These are phyloP conservation scores for Odontarrhena argentea DNA, from an alignment of 345 rosid genomes.

Conservation along the genomic window DNA sequence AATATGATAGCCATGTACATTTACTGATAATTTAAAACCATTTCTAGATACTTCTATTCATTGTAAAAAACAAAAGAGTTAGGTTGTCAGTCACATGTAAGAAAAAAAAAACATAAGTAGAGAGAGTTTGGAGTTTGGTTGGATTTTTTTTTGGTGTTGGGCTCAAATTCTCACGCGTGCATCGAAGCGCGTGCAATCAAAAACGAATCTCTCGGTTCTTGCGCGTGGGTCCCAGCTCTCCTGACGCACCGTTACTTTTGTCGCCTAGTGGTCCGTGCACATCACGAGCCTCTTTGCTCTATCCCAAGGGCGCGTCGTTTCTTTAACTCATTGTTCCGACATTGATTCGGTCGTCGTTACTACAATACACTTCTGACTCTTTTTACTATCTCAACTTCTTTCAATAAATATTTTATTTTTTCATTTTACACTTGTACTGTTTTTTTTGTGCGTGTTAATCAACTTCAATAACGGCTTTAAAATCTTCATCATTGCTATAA, in stretches of 20 bases:
- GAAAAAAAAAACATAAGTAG: slow-evolving; percentile 29
- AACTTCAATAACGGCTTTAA: too few relatives aligned
- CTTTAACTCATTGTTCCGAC: slow-evolving; percentile 34
- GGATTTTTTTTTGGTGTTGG: slow-evolving; percentile 4
- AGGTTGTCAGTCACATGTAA: slow-evolving; percentile 41
- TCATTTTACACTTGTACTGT: background rate
- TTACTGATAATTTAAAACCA: too few relatives aligned
- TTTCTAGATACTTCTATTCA: too few relatives aligned
- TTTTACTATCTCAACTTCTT: slow-evolving; percentile 30
- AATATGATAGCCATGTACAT: too few relatives aligned
- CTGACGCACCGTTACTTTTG: slow-evolving; percentile 43
- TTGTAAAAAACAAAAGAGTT: slow-evolving; percentile 16
- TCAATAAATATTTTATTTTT: background rate
- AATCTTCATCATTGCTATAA: too few relatives aligned
- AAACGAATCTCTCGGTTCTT: slow-evolving; percentile 40
- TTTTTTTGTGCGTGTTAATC: background rate
- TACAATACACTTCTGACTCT: slow-evolving; percentile 21
- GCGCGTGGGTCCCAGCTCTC: slow-evolving; percentile 30
- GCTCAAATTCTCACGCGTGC: slow-evolving; percentile 36
- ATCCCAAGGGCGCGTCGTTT: slow-evolving; percentile 42
- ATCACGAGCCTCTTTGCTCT: slow-evolving; percentile 39
- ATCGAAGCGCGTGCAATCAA: slow-evolving; percentile 32
- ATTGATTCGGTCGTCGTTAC: slow-evolving; percentile 41
- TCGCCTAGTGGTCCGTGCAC: slow-evolving; percentile 42
- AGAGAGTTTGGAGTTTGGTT: slow-evolving; percentile 12